A percentile compares a stretch with the other conserved stretches of the same genome.
These are phyloP conservation scores for Argentina anserina DNA, from an alignment of 306 rosid genomes.

Conservation along the genomic window DNA sequence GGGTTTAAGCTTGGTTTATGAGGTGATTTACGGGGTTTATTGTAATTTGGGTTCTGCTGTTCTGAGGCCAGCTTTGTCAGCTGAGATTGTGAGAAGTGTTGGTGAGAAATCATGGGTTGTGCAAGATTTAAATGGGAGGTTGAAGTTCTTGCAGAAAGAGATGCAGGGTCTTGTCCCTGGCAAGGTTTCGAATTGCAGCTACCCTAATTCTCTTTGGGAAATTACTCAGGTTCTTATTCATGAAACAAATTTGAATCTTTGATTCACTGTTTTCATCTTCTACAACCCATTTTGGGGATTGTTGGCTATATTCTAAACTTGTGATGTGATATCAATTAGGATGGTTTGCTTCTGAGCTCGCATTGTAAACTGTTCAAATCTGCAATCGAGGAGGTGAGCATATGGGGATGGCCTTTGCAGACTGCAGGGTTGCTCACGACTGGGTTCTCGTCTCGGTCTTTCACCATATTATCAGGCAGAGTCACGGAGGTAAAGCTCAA, in stretches of 20 bases:
- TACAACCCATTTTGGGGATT: neutral
- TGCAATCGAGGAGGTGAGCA: constrained; percentile 57
- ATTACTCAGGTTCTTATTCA: constrained; percentile 53
- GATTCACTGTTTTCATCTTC: too few relatives aligned
- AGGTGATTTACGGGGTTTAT: constrained; percentile 29
- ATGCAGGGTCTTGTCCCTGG: constrained; percentile 40
- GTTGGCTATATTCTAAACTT: neutral
- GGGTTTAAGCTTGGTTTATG: constrained; percentile 40
- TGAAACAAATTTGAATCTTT: neutral
- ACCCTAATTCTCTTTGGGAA: constrained; percentile 44
- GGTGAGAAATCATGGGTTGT: constrained; percentile 42
- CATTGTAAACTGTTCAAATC: constrained; percentile 71
- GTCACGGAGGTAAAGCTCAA: constrained; percentile 58
- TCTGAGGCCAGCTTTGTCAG: constrained; percentile 36
- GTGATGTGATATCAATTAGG: constrained; percentile 31
- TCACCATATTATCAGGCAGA: constrained; percentile 72
- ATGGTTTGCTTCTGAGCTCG: constrained; percentile 62
- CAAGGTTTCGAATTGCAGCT: constrained; percentile 61
- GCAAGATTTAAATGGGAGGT: constrained; percentile 56
- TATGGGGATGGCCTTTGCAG: constrained; percentile 98
- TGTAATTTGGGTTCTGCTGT: constrained; percentile 33
- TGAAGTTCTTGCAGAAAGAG: constrained; percentile 60
- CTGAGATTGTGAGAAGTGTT: constrained; percentile 39
- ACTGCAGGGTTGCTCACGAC: constrained; percentile 76
- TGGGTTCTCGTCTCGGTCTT: constrained; percentile 52